Base-by-base conservation (phyloP, 345 rosid genomes). In the Erodium maritimum region DNA sequence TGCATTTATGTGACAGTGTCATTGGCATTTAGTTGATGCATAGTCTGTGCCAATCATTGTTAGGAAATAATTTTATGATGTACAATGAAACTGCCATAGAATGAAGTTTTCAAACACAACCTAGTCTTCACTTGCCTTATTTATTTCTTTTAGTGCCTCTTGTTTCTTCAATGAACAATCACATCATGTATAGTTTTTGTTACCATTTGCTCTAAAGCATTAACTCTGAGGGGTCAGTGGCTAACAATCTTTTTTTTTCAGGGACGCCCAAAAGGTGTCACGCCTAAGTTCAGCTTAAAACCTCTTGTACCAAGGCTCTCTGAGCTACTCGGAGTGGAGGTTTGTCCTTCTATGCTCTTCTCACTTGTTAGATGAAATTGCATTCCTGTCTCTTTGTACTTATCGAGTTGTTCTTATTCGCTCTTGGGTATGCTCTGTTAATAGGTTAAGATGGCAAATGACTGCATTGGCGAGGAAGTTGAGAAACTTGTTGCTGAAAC, bases 231-330 rank as follows among this genome's bases (percentile, higher is more conserved):
- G 46, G 10, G 14, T 37, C 10, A 37, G 46, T 4, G 1, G 13
- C 46, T 37, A 4, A 37, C 14, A 12, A 59, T 0, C 0, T 66
- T 60, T 56, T 48, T 48, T 57, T 65, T 70, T 62, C 76, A 91
- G 97, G 97, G 97, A 21, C 78, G 95, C 46, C 97, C 97, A 1
- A 88, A 84, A 73, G 95, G 95, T 57, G 95, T 91, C 56, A 88
- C 96, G 17, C 97, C 95, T 9, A 91, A 91, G 58, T 88, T 57
- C 81, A 88, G 97, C 79, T 78, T 91, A 76, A 89, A 82, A 34
- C 96, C 95, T 72, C 90, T 91, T 33, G 95, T 91, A 14, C 87
- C 95, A 1, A 74, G 96, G 53, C 75, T 90, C 34, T 83, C 97
- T 63, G 80, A 90, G 51, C 89, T 90, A 62, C 91, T 90, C 54